These are phyloP conservation scores for Pholiota molesta DNA, from an alignment of 768 basidiomycete species.

Conservation along the genomic window DNA sequence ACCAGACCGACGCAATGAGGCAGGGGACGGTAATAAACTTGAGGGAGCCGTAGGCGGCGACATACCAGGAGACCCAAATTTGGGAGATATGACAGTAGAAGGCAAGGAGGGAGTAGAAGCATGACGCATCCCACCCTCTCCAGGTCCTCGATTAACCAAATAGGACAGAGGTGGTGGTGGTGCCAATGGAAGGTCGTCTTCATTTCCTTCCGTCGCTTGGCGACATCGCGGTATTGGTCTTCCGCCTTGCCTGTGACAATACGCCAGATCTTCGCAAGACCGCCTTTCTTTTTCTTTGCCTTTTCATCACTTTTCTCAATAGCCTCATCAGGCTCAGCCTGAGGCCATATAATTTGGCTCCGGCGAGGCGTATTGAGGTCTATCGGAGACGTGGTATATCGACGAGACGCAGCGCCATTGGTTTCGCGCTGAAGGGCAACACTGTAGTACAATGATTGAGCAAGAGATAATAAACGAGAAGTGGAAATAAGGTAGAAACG, in stretches of 20 bases:
- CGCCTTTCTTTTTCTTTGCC: constrained; percentile 78
- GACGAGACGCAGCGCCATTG: constrained; percentile 31
- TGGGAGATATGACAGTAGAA: constrained; percentile 55
- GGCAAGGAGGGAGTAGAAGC: constrained; percentile 72
- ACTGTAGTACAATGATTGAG: constrained; percentile 40
- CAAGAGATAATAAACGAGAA: not conserved
- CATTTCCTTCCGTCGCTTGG: constrained; percentile 47
- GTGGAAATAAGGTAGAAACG: constrained; percentile 32
- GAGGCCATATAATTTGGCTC: constrained; percentile 58
- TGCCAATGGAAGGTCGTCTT: constrained; percentile 78
- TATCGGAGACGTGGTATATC: constrained; percentile 30
- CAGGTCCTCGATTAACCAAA: constrained; percentile 70
- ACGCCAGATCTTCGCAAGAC: constrained; percentile 81
- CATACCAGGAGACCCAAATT: constrained; percentile 60
- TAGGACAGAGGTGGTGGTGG: constrained; percentile 93
- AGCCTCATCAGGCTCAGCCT: constrained; percentile 33
- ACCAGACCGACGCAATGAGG: constrained; percentile 67
- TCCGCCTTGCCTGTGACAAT: constrained; percentile 66
- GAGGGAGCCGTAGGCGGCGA: constrained; percentile 79
- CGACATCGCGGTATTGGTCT: constrained; percentile 30
- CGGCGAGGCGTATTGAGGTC: constrained; percentile 46
- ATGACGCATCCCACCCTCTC: constrained; percentile 51
- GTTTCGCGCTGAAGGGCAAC: constrained; percentile 77
- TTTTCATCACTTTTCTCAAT: constrained; percentile 40
- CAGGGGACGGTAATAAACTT: constrained; percentile 74